Percentiles rank a stretch among this genome's conserved stretches.
These are phyloP conservation scores for Didymella keratinophila DNA, from an alignment of 2,329 filamentous ascomycete genomes.

Conservation along the genomic window DNA sequence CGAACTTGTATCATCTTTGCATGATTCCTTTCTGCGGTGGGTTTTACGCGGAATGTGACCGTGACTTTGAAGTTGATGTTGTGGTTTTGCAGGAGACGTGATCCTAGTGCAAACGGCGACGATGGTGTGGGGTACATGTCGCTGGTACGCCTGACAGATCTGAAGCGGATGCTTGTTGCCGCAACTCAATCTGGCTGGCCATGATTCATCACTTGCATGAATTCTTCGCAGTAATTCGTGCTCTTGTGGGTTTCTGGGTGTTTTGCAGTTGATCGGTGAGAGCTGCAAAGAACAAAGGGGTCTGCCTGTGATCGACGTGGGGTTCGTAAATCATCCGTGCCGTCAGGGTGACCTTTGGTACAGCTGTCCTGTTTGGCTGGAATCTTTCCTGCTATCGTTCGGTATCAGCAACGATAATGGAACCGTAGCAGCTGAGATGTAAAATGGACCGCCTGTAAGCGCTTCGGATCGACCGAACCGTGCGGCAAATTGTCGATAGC, in stretches of 20 bases:
- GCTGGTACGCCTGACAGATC: not conserved
- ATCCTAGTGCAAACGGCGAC: not conserved
- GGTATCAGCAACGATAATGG: not conserved
- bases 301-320: not conserved
- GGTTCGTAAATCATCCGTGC: not conserved
- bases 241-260: not conserved
- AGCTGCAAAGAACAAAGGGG: not conserved
- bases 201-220: not conserved
- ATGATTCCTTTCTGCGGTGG: not conserved
- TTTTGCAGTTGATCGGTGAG: not conserved
- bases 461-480: not conserved
- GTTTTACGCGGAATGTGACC: not conserved
- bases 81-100: not conserved
- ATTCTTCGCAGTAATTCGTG: not conserved
- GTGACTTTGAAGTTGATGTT: not conserved
- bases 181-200: not conserved
- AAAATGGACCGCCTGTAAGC: not conserved
- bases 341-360: not conserved
- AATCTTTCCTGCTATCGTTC: not conserved
- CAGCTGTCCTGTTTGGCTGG: not conserved
- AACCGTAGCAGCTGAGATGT: not conserved
- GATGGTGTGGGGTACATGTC: not conserved
- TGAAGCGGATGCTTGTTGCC: not conserved
- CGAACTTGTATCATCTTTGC: not conserved
- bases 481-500: not conserved